Base-by-base conservation (phyloP, 306 rosid genomes). In the Acacia melanoxylon region DNA sequence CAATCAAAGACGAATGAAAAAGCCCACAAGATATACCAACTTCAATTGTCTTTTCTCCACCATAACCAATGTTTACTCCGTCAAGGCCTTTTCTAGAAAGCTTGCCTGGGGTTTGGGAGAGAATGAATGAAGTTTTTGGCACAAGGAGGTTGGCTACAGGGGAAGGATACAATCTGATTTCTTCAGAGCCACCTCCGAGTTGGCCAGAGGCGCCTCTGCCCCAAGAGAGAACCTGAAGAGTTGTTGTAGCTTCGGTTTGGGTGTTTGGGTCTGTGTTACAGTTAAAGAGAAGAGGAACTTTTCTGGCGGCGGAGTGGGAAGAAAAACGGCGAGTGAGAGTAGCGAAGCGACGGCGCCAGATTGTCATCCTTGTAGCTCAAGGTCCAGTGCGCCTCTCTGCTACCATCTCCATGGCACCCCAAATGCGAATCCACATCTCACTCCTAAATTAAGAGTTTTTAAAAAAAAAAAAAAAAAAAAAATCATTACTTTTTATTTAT, bases 171-270 rank as follows among this genome's bases (percentile, higher is more conserved):
- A 95, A 84, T 14, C 96, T 93, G 59, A 86, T 89, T 86, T 95
- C 99, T 67, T 95, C 99, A 41, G 83, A 82, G 78, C 98, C 97
- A 52, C 99, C 99, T 37, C 99, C 99, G 72, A 95, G 97, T 81
- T 95, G 98, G 31, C 98, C 99, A 3, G 98, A 95, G 80, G 96
- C 92, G 68, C 99, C 97, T 78, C 86, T 84, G 68, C 99, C 99
- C 99, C 99, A 95, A 0, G 98, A 95, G 82, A 93, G 90, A 9
- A 95, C 82, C 72, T 95, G 98, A 79, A 93, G 87, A 72, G 87
- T 80, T 24, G 67, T 44, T 41, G 83, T 67, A 61, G 74, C 17
- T 19, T 72, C 86, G 69, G 46, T 44, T 66, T 80, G 83, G 76
- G 42, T 25, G 5, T 76, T 45, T 66, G 80, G 67, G 80, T 83